Conservation (phyloP, 2,329 filamentous ascomycete genomes). For the Botrytis sinoallii region DNA sequence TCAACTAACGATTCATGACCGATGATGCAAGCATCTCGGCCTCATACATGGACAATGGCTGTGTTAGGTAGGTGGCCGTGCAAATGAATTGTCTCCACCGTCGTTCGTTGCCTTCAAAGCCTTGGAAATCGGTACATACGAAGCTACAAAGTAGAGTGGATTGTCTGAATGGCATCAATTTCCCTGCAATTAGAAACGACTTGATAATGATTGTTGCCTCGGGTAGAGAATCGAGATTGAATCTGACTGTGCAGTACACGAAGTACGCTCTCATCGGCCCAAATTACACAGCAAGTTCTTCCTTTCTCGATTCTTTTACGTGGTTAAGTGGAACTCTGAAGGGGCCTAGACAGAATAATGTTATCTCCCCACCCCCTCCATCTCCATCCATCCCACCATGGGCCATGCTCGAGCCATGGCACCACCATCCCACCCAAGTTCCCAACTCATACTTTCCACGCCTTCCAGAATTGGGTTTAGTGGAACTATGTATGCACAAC, state of each 20-base stretch:
- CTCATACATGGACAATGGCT: background rate
- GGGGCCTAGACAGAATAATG: background rate
- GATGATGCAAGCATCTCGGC: constrained; percentile 1
- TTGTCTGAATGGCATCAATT: constrained; percentile 2
- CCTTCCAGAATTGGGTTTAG: background rate
- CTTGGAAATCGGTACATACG: background rate
- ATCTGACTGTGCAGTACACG: background rate
- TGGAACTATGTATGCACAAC: background rate
- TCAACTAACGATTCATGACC: background rate
- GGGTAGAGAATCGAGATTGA: background rate
- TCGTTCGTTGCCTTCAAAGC: background rate
- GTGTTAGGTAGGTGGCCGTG: background rate
- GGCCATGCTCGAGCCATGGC: background rate
- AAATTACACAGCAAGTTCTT: background rate
- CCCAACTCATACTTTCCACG: background rate
- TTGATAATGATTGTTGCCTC: background rate
- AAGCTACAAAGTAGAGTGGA: background rate
- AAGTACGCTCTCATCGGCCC: background rate
- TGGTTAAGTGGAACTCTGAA: constrained; percentile 5
- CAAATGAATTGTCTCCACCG: background rate
- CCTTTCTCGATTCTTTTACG: background rate
- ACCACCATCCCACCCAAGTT: constrained; percentile 8
- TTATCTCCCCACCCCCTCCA: background rate
- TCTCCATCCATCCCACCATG: background rate
- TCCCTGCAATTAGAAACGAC: background rate